phyloP scores from a whole-genome alignment of 208 protist genomes.

The Leishmania tarentolae region DNA sequence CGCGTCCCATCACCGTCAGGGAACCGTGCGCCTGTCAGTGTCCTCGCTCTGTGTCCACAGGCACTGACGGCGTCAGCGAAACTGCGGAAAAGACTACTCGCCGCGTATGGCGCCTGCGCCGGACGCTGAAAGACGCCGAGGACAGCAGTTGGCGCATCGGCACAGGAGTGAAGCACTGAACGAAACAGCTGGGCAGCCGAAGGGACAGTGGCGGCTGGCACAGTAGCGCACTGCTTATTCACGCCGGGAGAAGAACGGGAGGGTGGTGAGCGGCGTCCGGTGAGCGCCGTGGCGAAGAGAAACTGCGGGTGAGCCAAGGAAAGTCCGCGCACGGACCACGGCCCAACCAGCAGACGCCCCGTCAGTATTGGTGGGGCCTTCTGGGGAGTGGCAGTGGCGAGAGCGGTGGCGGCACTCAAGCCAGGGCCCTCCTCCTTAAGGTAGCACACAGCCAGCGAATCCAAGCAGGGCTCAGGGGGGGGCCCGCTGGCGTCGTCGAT shows the following conservation, averaged over 20 bases:
- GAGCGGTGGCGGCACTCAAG: background rate
- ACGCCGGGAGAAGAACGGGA: too few species aligned
- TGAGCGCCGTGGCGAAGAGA: constrained; percentile 18
- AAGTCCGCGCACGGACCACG: constrained; percentile 29
- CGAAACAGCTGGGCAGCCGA: constrained; percentile 18
- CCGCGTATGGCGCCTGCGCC: constrained; percentile 14
- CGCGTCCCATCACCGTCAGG: background rate
- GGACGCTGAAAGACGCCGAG: constrained; percentile 35
- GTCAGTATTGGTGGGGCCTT: background rate
- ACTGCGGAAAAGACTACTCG: constrained; percentile 17
- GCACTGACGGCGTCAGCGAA: background rate
- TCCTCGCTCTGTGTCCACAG: background rate
- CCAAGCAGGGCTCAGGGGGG: constrained; percentile 15
- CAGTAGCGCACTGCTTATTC: background rate
- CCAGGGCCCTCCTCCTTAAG: constrained; percentile 1
- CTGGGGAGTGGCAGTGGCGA: background rate
- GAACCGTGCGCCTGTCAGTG: background rate
- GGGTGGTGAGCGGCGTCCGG: background rate
- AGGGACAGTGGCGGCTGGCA: background rate
- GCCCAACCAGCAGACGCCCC: constrained; percentile 11
- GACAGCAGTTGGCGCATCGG: background rate
- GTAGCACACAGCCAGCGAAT: constrained; percentile 25
- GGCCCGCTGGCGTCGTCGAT: background rate
- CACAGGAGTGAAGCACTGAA: background rate
- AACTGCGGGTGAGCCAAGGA: constrained; percentile 26